Conservation (phyloP, 805 yeast species). For the Ogataea zsoltii region DNA sequence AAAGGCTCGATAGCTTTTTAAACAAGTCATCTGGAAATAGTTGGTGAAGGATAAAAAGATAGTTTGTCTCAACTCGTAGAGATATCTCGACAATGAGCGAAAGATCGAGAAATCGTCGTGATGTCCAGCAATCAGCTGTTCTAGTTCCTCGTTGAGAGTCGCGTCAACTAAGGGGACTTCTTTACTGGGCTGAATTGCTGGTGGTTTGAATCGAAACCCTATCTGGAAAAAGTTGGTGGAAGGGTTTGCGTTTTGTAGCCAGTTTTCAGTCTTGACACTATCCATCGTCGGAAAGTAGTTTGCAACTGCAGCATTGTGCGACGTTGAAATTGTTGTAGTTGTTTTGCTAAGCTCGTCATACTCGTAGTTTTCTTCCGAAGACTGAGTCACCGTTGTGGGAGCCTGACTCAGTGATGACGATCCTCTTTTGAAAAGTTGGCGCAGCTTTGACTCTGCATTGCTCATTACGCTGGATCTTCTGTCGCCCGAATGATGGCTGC, state of each 20-base stretch:
- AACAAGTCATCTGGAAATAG: constrained; percentile 16
- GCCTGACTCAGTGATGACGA: constrained; percentile 10
- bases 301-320: neutral
- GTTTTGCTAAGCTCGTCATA: too few species aligned
- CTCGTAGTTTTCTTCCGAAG: constrained; percentile 11
- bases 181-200: neutral
- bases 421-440: constrained; percentile 22
- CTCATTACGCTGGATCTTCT: constrained; percentile 15
- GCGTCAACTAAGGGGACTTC: constrained; percentile 26
- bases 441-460: constrained; percentile 21
- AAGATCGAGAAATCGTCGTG: constrained; percentile 34
- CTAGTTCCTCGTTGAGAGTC: constrained; percentile 19
- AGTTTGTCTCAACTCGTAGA: constrained; percentile 22
- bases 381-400: constrained; percentile 5
- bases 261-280: constrained; percentile 9
- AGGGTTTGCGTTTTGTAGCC: constrained; percentile 10
- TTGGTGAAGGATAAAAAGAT: constrained; percentile 29
- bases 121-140: constrained; percentile 22
- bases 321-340: neutral
- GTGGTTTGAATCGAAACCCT: constrained; percentile 21
- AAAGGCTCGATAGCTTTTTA: constrained; percentile 26
- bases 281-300: constrained; percentile 17
- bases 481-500: constrained; percentile 8
- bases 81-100: constrained; percentile 23
- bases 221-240: constrained; percentile 27